Base-by-base conservation (phyloP, 768 basidiomycete genomes). In the Suillus occidentalis region DNA sequence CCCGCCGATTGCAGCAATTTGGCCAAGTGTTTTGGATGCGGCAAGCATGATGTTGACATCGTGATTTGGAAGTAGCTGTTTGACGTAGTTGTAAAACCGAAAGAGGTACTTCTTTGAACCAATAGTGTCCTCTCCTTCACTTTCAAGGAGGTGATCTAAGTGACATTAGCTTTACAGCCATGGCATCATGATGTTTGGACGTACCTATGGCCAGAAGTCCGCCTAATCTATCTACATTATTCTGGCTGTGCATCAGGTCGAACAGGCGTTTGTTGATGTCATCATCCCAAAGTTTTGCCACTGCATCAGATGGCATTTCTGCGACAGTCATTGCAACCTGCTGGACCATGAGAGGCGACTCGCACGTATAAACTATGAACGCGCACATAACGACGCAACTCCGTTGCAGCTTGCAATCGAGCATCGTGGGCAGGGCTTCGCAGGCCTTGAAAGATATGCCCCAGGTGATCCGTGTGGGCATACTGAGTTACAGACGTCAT, bases 1-100 rank as follows among this genome's bases (percentile, higher is more conserved):
- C 3, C 92, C 93, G 25, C 92, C 92, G 34, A 93, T 89, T 64
- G 89, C 85, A 39, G 91, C 91, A 72, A 97, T 96, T 71, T 88
- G 85, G 0, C 95, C 95, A 36, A 95, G 84, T 0, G 93, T 94
- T 75, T 95, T 92, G n/a, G 95, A 94, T 1, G 95, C 94, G 10
- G 91, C 87, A 42, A 95, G 84, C 95, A 98, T 98, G 73, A 99
- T 88, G 75, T 92, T 91, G 71, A 94, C 87, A 75, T 98, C 97
- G 61, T 89, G 85, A 72, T 93, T 93, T 5, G 94, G 94, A 22
- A 97, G 84, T n/a, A 97, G 85, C 49, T 92, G 88, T 73, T 95
- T 94, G 77, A 97, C 90, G 78, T 97, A 96, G 78, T 94, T 93
- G 80, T 90, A 94, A 75, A 96, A 89, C 60, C 92, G 87, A 77